phyloP scores from a whole-genome alignment of 2,329 filamentous ascomycete species.

The Calonectria ilicicola region DNA sequence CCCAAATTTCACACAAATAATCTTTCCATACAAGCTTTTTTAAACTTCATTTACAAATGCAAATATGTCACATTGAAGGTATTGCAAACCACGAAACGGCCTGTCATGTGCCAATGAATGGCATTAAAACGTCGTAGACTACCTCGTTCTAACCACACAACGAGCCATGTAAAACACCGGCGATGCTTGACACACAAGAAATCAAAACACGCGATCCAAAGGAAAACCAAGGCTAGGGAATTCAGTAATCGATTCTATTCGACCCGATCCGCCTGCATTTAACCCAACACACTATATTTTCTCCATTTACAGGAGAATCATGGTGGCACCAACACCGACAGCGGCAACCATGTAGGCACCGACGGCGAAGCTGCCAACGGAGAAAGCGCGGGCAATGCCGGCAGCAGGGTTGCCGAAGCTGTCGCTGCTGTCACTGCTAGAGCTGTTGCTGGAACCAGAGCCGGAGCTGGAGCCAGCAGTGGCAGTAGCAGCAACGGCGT shows the following conservation, averaged over 20 bases:
- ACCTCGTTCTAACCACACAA: constrained; percentile 42
- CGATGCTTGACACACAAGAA: constrained; percentile 45
- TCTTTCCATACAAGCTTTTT: not conserved
- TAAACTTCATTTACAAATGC: not conserved
- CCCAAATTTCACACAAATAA: not conserved
- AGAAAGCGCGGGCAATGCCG: constrained; percentile 54
- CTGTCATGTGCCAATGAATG: constrained; percentile 36
- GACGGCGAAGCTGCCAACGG: constrained; percentile 60
- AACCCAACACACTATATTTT: constrained; percentile 12
- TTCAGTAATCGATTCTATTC: constrained; percentile 31
- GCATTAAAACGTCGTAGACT: constrained; percentile 40
- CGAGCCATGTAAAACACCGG: constrained; percentile 41
- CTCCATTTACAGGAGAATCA: constrained; percentile 63
- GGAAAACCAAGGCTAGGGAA: constrained; percentile 30
- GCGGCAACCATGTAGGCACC: constrained; percentile 66
- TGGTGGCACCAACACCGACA: constrained; percentile 63
- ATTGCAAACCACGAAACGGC: constrained; percentile 3
- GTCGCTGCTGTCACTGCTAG: constrained; percentile 41
- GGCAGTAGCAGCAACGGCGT: constrained; percentile 60
- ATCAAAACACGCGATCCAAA: constrained; percentile 34
- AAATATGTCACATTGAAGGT: constrained; percentile 10
- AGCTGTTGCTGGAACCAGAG: constrained; percentile 29
- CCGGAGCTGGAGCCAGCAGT: constrained; percentile 50
- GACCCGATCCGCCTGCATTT: constrained; percentile 18
- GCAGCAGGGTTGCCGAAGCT: constrained; percentile 53